Base-by-base conservation (phyloP, 2,329 filamentous ascomycete genomes). In the Neofusicoccum laricinum region DNA sequence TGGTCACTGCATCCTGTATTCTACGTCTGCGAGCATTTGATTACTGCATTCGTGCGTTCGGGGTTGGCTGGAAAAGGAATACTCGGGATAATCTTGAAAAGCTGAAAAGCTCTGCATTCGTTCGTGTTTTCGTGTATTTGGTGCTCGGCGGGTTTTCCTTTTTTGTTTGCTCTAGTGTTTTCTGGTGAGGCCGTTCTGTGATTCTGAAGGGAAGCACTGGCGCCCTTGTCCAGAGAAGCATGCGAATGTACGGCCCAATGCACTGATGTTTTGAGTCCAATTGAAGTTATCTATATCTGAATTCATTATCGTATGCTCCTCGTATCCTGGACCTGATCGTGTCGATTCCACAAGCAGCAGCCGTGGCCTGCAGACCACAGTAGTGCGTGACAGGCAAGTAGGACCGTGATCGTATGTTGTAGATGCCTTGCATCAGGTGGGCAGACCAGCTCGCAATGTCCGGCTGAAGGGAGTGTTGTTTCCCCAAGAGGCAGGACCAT, bases 21-120 rank as follows among this genome's bases (percentile, higher is more conserved):
- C 30, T 59, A 43, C 40, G 25, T 59, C 41, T 59, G 55, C 55
- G 55, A 46, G 55, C 55, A 59, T 59, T 25, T 59, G 55, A 45
- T 25, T 25, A 45, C 17, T 43, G 53, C 53, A 58, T 58, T 12
- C 40, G 15, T 34, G 55, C 55, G 55, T 59, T 59, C 55, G 17
- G 41, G 55, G 41, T 45, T 41, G 53, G 19, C 15, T 30, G 38
- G 38, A 34, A 46, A 12, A 14, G 15, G 41, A 58, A 43, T 46
- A 5, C 30, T 21, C 5, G 41, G 55, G 30, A 34, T 55, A 38
- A 53, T 43, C 11, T 21, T 14, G 19, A 32, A 45, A 46, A 19
- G 55, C 25, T 59, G 41, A 59, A 45, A 59, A 36, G 41, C 55
- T 45, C 14, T 43, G 10, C 10, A 15, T 45, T 19, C 21, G 12